Conservation (phyloP, 345 rosid genomes). For the Brassica carinata region DNA sequence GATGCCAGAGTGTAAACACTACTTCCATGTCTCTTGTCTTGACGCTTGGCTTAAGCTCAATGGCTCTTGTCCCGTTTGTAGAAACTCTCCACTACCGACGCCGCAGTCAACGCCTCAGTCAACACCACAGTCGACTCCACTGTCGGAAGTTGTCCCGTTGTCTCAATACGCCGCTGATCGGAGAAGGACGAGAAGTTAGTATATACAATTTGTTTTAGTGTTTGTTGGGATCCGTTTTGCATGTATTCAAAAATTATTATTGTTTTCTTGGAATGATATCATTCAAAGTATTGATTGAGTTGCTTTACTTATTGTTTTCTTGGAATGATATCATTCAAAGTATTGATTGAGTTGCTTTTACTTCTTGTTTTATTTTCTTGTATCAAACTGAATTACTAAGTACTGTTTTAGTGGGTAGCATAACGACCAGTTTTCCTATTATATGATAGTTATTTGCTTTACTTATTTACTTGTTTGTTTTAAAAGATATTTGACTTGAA, state of each 20-base stretch:
- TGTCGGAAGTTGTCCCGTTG: slow-evolving; percentile 92
- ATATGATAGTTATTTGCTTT: no score
- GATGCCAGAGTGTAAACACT: slow-evolving; percentile 98
- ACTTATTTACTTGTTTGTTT: no score
- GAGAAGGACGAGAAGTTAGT: slow-evolving; percentile 58
- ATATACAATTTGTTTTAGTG: not conserved
- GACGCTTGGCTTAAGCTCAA: slow-evolving; percentile 97
- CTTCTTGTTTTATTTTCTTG: not conserved
- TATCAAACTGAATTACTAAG: not conserved
- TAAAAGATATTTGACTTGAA: no score
- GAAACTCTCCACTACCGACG: slow-evolving; percentile 89
- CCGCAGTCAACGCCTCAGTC: slow-evolving; percentile 62
- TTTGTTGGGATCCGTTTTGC: not conserved
- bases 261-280: slow-evolving; percentile 4
- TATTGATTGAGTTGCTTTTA: not conserved
- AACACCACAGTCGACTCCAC: slow-evolving; percentile 91
- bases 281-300: not conserved
- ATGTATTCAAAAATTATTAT: not conserved
- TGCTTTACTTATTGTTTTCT: no score
- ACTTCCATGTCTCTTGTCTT: slow-evolving; percentile 73
- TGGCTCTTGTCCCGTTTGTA: slow-evolving; percentile 96
- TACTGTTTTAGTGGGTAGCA: no score
- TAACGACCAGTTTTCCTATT: no score
- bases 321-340: no score
- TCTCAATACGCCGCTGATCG: slow-evolving; percentile 92